These are phyloP conservation scores for Zygoascus sp. DNA, from an alignment of 1,139 yeast genomes.

Conservation along the genomic window DNA sequence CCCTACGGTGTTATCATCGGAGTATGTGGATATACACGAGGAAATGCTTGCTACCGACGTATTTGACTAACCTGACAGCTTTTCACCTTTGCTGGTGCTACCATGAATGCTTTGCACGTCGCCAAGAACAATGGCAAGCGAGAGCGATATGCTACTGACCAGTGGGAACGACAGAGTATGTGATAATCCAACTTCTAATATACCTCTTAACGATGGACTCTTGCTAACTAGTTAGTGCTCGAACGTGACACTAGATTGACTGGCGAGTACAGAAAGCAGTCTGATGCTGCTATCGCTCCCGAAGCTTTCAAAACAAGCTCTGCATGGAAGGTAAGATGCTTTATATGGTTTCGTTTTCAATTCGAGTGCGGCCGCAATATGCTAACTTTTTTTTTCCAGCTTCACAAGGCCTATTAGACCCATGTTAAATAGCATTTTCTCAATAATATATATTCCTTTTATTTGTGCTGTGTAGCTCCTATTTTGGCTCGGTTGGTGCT, in stretches of 20 bases:
- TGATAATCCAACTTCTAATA: too few species aligned
- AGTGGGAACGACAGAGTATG: constrained; percentile 49
- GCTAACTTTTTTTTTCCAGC: too few species aligned
- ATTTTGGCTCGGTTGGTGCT: neutral
- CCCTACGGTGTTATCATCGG: constrained; percentile 63
- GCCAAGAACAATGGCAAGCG: constrained; percentile 50
- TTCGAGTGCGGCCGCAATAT: too few species aligned
- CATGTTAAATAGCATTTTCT: neutral
- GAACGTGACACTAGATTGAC: constrained; percentile 74
- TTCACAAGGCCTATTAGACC: constrained; percentile 11
- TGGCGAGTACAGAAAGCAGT: constrained; percentile 67
- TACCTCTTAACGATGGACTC: neutral
- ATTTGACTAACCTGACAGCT: constrained; percentile 35
- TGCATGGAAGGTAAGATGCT: constrained; percentile 39
- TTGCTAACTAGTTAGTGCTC: constrained; percentile 41
- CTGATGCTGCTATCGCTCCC: constrained; percentile 65
- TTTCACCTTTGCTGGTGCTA: constrained; percentile 50
- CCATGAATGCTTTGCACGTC: constrained; percentile 45
- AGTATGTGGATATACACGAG: too few species aligned
- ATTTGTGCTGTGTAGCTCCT: neutral
- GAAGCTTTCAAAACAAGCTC: constrained; percentile 62
- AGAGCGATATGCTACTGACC: constrained; percentile 55
- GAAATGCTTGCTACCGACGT: too few species aligned
- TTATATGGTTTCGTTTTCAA: too few species aligned
- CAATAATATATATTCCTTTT: neutral